phyloP scores from a whole-genome alignment of 2,329 filamentous ascomycete species.

The Penicillium sp. region DNA sequence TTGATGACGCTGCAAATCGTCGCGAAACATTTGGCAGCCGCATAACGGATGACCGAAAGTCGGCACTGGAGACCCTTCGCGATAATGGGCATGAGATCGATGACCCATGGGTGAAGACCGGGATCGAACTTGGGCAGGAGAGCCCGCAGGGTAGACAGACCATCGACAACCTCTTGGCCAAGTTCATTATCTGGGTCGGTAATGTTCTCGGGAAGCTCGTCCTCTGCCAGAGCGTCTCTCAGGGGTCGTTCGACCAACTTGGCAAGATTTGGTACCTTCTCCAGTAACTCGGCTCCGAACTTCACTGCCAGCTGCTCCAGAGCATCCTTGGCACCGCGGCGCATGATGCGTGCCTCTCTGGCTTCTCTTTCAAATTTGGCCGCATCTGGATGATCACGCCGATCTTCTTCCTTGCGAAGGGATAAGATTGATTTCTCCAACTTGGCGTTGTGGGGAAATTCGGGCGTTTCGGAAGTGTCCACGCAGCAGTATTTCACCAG shows the following conservation, averaged over 20 bases:
- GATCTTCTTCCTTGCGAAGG: constrained; percentile 93
- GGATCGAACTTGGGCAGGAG: constrained; percentile 83
- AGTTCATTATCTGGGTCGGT: constrained; percentile 68
- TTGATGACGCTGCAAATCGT: constrained; percentile 97
- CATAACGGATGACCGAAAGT: constrained; percentile 90
- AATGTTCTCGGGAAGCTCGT: constrained; percentile 65
- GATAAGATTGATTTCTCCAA: constrained; percentile 82
- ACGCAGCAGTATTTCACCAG: constrained; percentile 96
- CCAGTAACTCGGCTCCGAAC: constrained; percentile 73
- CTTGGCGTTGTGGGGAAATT: constrained; percentile 77
- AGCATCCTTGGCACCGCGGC: constrained; percentile 89
- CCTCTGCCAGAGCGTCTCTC: constrained; percentile 65
- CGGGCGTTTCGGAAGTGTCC: constrained; percentile 94
- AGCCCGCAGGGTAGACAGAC: constrained; percentile 85
- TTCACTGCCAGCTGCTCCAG: constrained; percentile 78
- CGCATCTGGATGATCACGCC: constrained; percentile 86
- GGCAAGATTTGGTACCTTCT: constrained; percentile 77
- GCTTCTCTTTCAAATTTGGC: constrained; percentile 86
- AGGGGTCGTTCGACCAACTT: constrained; percentile 79
- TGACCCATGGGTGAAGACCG: constrained; percentile 72
- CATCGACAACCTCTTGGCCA: constrained; percentile 91
- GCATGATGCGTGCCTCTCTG: constrained; percentile 81
- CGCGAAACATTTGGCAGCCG: constrained; percentile 93
- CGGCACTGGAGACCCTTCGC: constrained; percentile 83
- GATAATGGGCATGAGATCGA: constrained; percentile 77